Base-by-base conservation (phyloP, 148 eudicot genomes). In the Dysphania ambrosioides region DNA sequence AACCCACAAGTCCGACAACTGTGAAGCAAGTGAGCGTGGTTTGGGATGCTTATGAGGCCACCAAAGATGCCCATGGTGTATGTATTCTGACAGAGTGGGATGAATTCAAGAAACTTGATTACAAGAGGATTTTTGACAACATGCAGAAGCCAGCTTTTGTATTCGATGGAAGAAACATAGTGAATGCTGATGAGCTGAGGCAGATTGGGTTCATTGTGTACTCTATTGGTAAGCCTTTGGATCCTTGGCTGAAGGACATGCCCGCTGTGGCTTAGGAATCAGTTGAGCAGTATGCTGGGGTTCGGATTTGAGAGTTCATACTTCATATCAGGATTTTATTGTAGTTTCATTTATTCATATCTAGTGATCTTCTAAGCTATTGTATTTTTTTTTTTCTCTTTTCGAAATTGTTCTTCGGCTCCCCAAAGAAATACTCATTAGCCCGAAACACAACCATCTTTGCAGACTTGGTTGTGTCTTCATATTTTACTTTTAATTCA, bases 71-170 rank as follows among this genome's bases (percentile, higher is more conserved):
- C 30, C 96, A 90, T 72, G 92, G 82, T 38, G 60, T 90, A 13
- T 90, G 96, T 70, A 80, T 90, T 69, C 66, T 90, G 34, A 90
- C 96, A 0, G 96, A 90, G 77, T 90, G 96, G 96, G 89, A 88
- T 27, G 96, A 90, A 85, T 88, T 90, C 75, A 90, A 83, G 85
- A 80, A 68, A 27, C 91, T 90, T 1, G 96, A 90, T 77, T 90
- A 74, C 82, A 78, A 87, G 81, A 83, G 73, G 88, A 78, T 87
- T 11, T 87, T 75, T 34, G 90, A 87, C 78, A 88, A 85, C 78
- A 90, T 90, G 96, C 96, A 87, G 81, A 90, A 90, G 68, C 96
- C 96, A 0, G 96, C 96, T 30, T 90, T 88, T n/a, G 82, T 90
- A 16, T 90, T 90, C 27, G 96, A 90, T 77, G 96, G 96, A 2